Evolutionary conservation across 2,329 filamentous ascomycete species (phyloP).

Genomic region (Colletotrichum melonis): DNA sequence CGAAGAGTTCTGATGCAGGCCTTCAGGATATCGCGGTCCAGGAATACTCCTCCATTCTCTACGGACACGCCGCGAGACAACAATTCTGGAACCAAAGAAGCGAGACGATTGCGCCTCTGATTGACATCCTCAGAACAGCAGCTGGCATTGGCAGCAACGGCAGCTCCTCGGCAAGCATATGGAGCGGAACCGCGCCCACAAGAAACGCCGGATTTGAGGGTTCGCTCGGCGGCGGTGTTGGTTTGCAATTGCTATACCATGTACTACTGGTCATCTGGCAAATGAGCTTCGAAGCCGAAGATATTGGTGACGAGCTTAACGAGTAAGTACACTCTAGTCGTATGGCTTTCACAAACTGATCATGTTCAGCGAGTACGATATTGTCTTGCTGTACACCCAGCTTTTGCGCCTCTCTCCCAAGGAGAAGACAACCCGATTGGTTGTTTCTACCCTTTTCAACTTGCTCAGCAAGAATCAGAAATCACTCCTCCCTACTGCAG

Average conservation of each 20-base stretch:
- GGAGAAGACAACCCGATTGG: slow-evolving; percentile 94
- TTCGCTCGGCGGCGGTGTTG: slow-evolving; percentile 81
- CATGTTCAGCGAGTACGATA: slow-evolving; percentile 82
- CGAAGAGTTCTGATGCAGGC: slow-evolving; percentile 87
- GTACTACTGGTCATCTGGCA: slow-evolving; percentile 96
- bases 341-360: neutral
- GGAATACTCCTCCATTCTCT: slow-evolving; percentile 86
- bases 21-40: slow-evolving; percentile 96
- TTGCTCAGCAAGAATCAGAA: slow-evolving; percentile 78
- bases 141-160: slow-evolving; percentile 77
- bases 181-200: slow-evolving; percentile 65
- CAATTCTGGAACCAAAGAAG: slow-evolving; percentile 92
- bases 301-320: slow-evolving; percentile 80
- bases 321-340: slow-evolving; percentile 67
- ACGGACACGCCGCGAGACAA: slow-evolving; percentile 77
- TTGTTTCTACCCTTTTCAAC: slow-evolving; percentile 90
- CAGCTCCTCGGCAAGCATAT: slow-evolving; percentile 68
- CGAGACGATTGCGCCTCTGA: slow-evolving; percentile 84
- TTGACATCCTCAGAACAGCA: slow-evolving; percentile 84
- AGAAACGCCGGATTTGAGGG: slow-evolving; percentile 73
- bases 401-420: slow-evolving; percentile 93
- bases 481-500: slow-evolving; percentile 84
- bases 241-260: slow-evolving; percentile 92
- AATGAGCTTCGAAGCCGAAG: slow-evolving; percentile 90
- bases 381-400: slow-evolving; percentile 91